phyloP scores from a whole-genome alignment of 345 rosid genomes.

The Syzygium jambos region DNA sequence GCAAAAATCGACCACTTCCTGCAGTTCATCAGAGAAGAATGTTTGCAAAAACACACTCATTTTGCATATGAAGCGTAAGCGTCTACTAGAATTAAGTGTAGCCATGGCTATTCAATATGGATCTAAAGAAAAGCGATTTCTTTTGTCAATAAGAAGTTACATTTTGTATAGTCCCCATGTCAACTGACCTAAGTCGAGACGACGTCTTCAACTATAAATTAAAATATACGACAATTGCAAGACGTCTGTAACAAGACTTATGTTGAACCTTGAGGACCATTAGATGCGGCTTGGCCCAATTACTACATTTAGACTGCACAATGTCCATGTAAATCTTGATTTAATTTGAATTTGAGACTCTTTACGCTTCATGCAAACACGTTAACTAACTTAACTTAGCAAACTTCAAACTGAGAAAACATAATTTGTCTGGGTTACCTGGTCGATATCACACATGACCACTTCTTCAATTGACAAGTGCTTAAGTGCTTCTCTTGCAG shows the following conservation, averaged over 20 bases:
- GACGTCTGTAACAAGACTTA: not conserved
- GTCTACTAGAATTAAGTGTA: not conserved
- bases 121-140: not conserved
- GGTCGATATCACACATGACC: slow-evolving; percentile 95
- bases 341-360: not conserved
- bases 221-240: not conserved
- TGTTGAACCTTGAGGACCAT: not conserved
- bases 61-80: not conserved
- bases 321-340: not conserved
- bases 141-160: not conserved
- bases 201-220: not conserved
- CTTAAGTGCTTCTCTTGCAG: slow-evolving; percentile 91
- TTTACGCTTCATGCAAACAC: not conserved
- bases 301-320: not conserved
- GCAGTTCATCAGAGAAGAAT: slow-evolving; percentile 4
- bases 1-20: slow-evolving; percentile 96
- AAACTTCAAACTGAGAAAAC: not conserved
- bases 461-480: slow-evolving; percentile 61
- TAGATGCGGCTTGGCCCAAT: not conserved
- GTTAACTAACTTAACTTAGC: not conserved
- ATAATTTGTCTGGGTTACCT: slow-evolving; percentile 23
- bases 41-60: not conserved
- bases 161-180: not conserved
- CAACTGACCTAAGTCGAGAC: not conserved
- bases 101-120: not conserved